phyloP scores from a whole-genome alignment of 1,284 basidiomycete genomes.

The Trichosporon coremiiforme region DNA sequence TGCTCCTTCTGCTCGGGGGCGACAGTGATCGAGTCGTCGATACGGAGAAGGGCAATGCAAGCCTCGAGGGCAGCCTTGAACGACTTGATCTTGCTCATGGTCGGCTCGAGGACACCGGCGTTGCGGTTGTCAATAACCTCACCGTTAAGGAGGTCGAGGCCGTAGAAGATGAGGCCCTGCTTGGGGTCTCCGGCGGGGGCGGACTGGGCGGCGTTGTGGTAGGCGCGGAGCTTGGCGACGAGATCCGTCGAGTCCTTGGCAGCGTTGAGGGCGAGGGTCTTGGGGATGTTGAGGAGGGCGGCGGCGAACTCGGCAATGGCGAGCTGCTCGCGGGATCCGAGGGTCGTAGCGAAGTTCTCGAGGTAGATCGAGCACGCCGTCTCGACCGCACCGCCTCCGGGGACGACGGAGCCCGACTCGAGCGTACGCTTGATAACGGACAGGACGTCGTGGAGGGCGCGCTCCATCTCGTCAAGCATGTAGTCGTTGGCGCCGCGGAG shows the following conservation, averaged over 20 bases:
- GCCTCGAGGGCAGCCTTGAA: constrained; percentile 97
- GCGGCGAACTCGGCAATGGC: constrained; percentile 98
- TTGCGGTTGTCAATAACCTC: constrained; percentile 92
- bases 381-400: constrained; percentile 97
- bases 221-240: constrained; percentile 93
- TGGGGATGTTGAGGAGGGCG: constrained; percentile 91
- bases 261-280: constrained; percentile 95
- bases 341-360: constrained; percentile 97
- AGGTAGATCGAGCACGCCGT: constrained; percentile 95
- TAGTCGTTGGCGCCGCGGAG: constrained; percentile 98
- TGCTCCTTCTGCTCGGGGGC: constrained; percentile 70
- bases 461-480: constrained; percentile 99
- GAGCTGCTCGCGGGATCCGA: constrained; percentile 95
- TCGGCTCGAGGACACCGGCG: constrained; percentile 94
- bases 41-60: constrained; percentile 89
- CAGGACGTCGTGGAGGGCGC: constrained; percentile 90
- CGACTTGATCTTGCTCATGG: constrained; percentile 94
- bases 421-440: constrained; percentile 96
- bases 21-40: constrained; percentile 71
- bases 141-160: constrained; percentile 90
- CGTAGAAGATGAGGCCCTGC: constrained; percentile 90
- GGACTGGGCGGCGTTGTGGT: constrained; percentile 95
- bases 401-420: constrained; percentile 95
- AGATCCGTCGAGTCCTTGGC: constrained; percentile 98
- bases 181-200: constrained; percentile 90